Evolutionary conservation across 805 yeast genomes (phyloP).

Genomic region (Zygosaccharomyces gambellarensis): DNA sequence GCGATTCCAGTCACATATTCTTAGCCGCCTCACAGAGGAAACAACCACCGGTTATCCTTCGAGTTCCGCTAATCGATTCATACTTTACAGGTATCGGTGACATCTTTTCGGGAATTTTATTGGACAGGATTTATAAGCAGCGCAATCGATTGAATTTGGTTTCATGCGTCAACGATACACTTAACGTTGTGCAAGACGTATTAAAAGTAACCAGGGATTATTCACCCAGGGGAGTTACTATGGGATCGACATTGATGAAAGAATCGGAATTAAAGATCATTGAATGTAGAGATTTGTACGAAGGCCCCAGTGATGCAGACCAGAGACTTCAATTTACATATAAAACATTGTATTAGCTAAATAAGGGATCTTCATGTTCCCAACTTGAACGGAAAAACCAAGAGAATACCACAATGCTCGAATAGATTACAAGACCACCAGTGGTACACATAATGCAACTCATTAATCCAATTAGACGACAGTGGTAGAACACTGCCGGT

Average conservation of each 20-base stretch:
- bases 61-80: slow-evolving; percentile 50
- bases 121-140: slow-evolving; percentile 47
- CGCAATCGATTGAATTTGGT: slow-evolving; percentile 12
- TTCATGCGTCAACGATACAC: slow-evolving; percentile 29
- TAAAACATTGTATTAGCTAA: slow-evolving; percentile 21
- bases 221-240: slow-evolving; percentile 31
- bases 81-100: slow-evolving; percentile 74
- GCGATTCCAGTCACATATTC: slow-evolving; percentile 33
- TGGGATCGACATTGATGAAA: slow-evolving; percentile 57
- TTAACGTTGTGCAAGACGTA: slow-evolving; percentile 32
- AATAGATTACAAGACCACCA: slow-evolving; percentile 83
- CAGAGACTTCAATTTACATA: slow-evolving; percentile 12
- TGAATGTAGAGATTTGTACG: slow-evolving; percentile 45
- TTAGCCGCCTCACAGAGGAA: slow-evolving; percentile 33
- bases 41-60: slow-evolving; percentile 39
- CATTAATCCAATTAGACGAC: slow-evolving; percentile 58
- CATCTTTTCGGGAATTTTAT: slow-evolving; percentile 56
- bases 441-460: slow-evolving; percentile 72
- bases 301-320: not conserved
- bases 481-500: slow-evolving; percentile 75
- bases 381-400: slow-evolving; percentile 52
- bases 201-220: slow-evolving; percentile 21
- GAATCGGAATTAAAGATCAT: slow-evolving; percentile 68
- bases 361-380: slow-evolving; percentile 42
- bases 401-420: slow-evolving; percentile 77